phyloP scores from a whole-genome alignment of 2,329 filamentous ascomycete genomes.

The Ophiocordyceps camponoti-rufipedis region DNA sequence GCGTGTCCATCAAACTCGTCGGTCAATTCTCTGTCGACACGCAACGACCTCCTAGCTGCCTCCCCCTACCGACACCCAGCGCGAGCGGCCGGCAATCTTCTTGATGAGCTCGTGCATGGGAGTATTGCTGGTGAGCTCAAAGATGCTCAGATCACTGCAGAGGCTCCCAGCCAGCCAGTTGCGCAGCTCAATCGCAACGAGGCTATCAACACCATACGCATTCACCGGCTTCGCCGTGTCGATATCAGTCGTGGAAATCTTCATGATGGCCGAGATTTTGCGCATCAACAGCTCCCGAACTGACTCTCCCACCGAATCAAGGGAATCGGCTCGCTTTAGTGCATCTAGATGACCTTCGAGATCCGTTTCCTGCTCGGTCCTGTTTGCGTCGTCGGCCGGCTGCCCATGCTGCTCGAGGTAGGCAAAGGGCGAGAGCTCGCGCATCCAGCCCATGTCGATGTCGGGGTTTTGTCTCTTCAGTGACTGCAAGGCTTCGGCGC shows the following conservation, averaged over 20 bases:
- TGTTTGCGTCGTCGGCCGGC: no score
- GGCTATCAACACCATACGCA: background rate
- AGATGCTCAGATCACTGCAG: background rate
- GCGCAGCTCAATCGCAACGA: background rate
- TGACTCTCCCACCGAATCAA: background rate
- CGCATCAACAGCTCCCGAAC: background rate
- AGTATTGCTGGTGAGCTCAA: background rate
- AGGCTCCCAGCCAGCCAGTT: background rate
- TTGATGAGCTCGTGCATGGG: background rate
- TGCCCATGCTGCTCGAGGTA: no score
- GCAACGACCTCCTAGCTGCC: no score
- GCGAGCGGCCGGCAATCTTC: constrained; percentile 1
- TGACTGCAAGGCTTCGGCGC: background rate
- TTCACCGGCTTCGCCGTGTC: background rate
- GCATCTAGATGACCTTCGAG: background rate
- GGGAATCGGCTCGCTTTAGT: no score
- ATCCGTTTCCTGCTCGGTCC: no score
- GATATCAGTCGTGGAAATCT: background rate
- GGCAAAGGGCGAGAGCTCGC: no score
- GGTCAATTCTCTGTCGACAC: no score
- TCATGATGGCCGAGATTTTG: background rate
- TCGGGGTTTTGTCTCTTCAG: no score
- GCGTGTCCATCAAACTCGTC: no score
- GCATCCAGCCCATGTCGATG: no score
- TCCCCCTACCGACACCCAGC: no score